These are phyloP conservation scores for Stephania yunnanensis DNA, from an alignment of 164 flowering plant species.

Conservation along the genomic window DNA sequence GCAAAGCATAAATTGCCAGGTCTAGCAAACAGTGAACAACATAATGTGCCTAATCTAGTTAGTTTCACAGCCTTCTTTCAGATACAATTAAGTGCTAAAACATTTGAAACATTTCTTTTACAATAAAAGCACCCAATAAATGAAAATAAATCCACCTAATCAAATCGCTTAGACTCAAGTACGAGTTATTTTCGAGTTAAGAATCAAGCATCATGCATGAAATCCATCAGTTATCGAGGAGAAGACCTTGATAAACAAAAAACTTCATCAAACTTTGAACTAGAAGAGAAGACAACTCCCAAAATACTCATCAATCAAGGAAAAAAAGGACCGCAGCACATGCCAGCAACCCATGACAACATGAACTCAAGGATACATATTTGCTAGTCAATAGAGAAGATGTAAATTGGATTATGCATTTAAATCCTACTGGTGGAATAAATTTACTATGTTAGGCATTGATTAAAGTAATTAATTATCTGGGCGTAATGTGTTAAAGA, in stretches of 20 bases:
- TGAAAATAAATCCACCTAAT: not conserved
- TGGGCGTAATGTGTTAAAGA: not conserved
- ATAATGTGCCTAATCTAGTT: not conserved
- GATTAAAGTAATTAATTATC: not conserved
- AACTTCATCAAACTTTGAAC: too few species aligned
- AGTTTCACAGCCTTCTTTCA: not conserved
- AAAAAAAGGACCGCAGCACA: too few species aligned
- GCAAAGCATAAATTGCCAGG: not conserved
- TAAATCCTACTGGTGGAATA: too few species aligned
- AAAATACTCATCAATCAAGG: too few species aligned
- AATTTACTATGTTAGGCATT: not conserved
- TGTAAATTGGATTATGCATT: too few species aligned
- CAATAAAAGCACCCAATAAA: not conserved
- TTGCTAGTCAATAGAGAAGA: not conserved
- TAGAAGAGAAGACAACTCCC: too few species aligned
- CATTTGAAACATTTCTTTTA: not conserved
- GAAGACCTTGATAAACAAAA: too few species aligned
- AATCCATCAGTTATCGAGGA: too few species aligned
- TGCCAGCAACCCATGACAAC: too few species aligned
- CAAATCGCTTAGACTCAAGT: too few species aligned
- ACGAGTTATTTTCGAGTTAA: too few species aligned
- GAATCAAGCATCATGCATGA: too few species aligned
- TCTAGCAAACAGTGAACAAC: not conserved
- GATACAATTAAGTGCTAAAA: not conserved
- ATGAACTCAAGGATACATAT: not conserved